Evolutionary conservation across 257 asterid genomes (phyloP).

Genomic region (Echium plantagineum): DNA sequence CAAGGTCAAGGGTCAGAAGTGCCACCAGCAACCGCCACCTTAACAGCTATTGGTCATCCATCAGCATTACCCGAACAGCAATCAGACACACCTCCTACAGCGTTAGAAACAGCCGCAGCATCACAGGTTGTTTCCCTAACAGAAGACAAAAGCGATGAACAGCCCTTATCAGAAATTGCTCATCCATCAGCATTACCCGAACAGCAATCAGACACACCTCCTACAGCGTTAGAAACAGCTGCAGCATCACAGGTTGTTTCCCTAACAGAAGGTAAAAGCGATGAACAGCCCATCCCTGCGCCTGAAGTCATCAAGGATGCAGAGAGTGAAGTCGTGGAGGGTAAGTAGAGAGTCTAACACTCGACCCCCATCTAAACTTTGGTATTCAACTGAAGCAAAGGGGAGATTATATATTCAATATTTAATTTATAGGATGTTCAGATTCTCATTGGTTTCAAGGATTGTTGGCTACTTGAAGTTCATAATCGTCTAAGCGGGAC

Average conservation of each 20-base stretch:
- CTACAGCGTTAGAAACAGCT: no score
- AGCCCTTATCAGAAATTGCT: no score
- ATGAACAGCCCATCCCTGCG: background rate
- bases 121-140: background rate
- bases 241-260: no score
- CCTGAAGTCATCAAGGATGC: background rate
- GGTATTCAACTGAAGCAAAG: no score
- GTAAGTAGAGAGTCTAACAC: background rate
- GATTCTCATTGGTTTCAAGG: no score
- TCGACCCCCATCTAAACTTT: background rate
- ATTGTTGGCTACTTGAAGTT: no score
- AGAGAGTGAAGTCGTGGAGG: background rate
- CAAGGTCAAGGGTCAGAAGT: slow-evolving; percentile 15
- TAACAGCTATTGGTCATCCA: slow-evolving; percentile 6
- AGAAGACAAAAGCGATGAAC: slow-evolving; percentile 16
- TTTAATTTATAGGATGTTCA: no score
- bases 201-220: no score
- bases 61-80: background rate
- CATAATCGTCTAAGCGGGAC: no score
- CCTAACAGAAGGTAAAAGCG: no score
- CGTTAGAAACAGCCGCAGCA: slow-evolving; percentile 5
- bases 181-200: no score
- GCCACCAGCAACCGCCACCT: background rate
- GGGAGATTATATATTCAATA: no score
- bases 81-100: slow-evolving; percentile 8